phyloP scores from a whole-genome alignment of 1,139 yeast genomes.

The Taiozyma sp. region DNA sequence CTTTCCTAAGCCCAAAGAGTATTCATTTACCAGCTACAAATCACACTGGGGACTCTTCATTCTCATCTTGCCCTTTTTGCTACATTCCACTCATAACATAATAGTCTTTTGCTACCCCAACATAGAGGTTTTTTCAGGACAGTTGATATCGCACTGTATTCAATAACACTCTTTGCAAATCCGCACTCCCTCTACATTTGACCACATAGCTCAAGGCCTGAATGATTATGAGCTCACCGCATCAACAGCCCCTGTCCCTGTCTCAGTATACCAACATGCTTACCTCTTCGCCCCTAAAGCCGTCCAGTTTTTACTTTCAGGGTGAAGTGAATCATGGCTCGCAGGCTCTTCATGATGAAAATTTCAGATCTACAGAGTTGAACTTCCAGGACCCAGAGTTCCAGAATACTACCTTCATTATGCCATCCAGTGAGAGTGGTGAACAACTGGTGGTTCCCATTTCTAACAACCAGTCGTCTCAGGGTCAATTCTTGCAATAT shows the following conservation, averaged over 20 bases:
- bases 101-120: neutral
- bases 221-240: conserved; percentile 10
- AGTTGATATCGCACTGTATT: neutral
- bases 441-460: conserved; percentile 13
- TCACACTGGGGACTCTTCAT: neutral
- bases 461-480: conserved; percentile 6
- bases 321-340: neutral
- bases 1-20: neutral
- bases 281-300: conserved; percentile 16
- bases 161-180: neutral
- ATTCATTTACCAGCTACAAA: neutral
- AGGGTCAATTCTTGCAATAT: conserved; percentile 5
- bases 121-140: neutral
- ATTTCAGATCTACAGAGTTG: conserved; percentile 7
- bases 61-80: neutral
- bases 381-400: conserved; percentile 1
- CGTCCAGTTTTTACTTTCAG: conserved; percentile 13
- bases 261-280: conserved; percentile 15
- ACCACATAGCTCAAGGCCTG: neutral
- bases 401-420: neutral
- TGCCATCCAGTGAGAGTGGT: conserved; percentile 2
- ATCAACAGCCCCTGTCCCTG: conserved; percentile 10
- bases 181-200: neutral
- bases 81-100: neutral
- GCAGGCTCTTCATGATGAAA: conserved; percentile 6